Conservation (phyloP, 768 basidiomycete species). For the Naganishia kalamii region DNA sequence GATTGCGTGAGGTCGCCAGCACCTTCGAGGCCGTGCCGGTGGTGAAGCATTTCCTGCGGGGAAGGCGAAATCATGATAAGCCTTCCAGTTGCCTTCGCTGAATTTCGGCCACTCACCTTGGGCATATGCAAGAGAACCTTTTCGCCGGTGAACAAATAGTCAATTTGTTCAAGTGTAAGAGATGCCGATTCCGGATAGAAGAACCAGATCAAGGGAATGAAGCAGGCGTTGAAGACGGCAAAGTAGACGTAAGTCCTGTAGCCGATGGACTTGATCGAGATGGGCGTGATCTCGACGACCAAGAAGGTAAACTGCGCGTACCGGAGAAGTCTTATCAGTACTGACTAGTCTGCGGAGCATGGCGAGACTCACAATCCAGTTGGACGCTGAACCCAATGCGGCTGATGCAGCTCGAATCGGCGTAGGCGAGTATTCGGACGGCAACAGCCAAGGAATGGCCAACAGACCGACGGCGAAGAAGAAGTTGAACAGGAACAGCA, state of each 20-base stretch:
- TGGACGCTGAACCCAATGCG: conserved; percentile 24
- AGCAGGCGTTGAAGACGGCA: conserved; percentile 41
- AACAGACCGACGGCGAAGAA: conserved; percentile 27
- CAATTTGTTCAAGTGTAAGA: conserved; percentile 48
- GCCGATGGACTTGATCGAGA: conserved; percentile 45
- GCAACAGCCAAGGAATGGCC: conserved; percentile 27
- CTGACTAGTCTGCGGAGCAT: background rate
- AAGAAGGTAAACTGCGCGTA: conserved; percentile 45
- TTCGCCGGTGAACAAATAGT: conserved; percentile 47
- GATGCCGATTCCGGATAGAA: conserved; percentile 45
- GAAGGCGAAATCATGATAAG: background rate
- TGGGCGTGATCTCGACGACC: conserved; percentile 48
- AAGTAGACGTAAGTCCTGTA: conserved; percentile 47
- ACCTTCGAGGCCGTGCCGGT: conserved; percentile 1
- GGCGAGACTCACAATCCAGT: conserved; percentile 20
- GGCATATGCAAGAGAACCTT: conserved; percentile 8
- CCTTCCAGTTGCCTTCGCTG: background rate
- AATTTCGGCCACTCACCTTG: background rate
- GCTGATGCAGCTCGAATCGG: conserved; percentile 26
- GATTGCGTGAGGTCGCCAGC: background rate
- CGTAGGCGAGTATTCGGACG: conserved; percentile 24
- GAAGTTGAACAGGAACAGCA: conserved; percentile 49
- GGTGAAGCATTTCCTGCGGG: background rate
- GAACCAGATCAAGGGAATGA: conserved; percentile 46
- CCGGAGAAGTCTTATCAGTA: background rate